Evolutionary conservation across 2,329 filamentous ascomycete species (phyloP), one percentile per base, ranked within the genome.

Genomic region (Epichloe brachyelytri): DNA sequence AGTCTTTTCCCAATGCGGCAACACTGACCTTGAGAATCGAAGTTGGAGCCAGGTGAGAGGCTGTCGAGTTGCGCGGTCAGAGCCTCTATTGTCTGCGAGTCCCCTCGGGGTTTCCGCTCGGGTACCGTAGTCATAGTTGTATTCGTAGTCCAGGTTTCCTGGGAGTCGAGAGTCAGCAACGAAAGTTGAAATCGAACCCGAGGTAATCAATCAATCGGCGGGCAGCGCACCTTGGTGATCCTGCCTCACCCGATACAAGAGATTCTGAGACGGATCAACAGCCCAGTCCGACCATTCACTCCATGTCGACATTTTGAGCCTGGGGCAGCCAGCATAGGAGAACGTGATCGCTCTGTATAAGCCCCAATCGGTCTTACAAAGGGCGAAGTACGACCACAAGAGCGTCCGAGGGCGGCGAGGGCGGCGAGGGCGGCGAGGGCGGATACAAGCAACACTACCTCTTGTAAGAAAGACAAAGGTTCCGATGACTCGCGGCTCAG

Each of bases 201-300:
- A 47, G 36, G 3, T 10, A 11, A 30, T n/a, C 3, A 47, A 38
- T 12, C 12, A 6, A 10, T 7, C 11, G 14, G 34, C 20, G 37
- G 14, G 39, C n/a, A 34, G 12, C 36, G 12, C 26, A 53, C 52
- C 49, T 30, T 49, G 34, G 8, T 34, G 14, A 33, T 53, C 49
- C 46, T 60, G 59, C 37, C 60, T 56, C 49, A 62, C 58, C 19
- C 61, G 58, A 52, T 59, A 61, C 46, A 55, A 56, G 10, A 54
- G 46, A 22, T 53, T 43, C 22, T 51, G 51, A 12, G 47, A 46
- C 43, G 53, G 53, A 50, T 62, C 58, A 51, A 53, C 56, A 40
- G 50, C 56, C 61, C 60, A 63, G 30, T 59, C 56, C 19, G 61
- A 62, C 60, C 59, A 63, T 30, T 53, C 52, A 43, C 59, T 56